Evolutionary conservation across 2,329 filamentous ascomycete species (phyloP).

Genomic region (Epichloe coenophiala): DNA sequence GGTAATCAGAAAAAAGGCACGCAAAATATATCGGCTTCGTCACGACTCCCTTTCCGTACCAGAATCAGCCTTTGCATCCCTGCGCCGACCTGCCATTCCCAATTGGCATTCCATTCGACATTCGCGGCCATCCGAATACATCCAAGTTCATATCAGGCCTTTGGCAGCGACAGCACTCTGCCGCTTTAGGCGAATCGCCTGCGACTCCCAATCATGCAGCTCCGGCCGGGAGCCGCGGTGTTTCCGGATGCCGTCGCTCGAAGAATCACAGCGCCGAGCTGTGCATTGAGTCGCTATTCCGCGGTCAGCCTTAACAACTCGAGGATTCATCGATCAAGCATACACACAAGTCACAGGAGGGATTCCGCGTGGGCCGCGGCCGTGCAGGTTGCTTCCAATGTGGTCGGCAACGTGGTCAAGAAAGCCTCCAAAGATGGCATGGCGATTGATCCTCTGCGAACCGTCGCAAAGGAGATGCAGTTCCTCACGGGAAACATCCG

Average conservation of each 20-base stretch:
- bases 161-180: neutral
- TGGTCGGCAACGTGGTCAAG: constrained; percentile 55
- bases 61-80: neutral
- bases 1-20: neutral
- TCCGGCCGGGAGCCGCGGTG: constrained; percentile 38
- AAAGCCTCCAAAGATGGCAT: constrained; percentile 51
- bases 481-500: constrained; percentile 88
- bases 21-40: constrained; percentile 8
- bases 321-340: constrained; percentile 17
- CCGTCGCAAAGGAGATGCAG: constrained; percentile 93
- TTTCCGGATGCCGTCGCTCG: constrained; percentile 27
- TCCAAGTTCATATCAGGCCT: neutral
- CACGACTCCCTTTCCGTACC: neutral
- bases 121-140: neutral
- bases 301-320: constrained; percentile 12
- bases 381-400: constrained; percentile 54
- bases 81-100: neutral
- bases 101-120: neutral
- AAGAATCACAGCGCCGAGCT: constrained; percentile 16
- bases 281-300: constrained; percentile 19
- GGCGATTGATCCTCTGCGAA: constrained; percentile 73
- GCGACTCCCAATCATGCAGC: constrained; percentile 29
- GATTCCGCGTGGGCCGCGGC: constrained; percentile 65
- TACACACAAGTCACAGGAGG: constrained; percentile 31
- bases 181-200: no score